A percentile compares a stretch with the other conserved stretches of the same genome.
Conservation (phyloP, 495 filamentous ascomycete genomes). For the Sabuloglossum arenarium region DNA sequence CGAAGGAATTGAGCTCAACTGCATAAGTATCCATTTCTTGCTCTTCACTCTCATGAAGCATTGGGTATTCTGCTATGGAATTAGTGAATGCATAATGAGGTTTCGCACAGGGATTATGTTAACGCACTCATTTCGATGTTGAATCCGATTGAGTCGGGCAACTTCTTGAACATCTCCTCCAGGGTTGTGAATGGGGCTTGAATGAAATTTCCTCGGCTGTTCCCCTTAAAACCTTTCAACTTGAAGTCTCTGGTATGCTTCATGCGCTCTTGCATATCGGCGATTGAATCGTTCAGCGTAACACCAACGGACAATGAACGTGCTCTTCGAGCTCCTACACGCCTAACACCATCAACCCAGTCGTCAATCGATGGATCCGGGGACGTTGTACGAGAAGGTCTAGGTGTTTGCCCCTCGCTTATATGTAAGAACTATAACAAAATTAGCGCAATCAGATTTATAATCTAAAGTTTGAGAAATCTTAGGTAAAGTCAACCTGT, state of each 20-base stretch:
- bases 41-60: conserved; percentile 83
- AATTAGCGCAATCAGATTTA: conserved; percentile 3
- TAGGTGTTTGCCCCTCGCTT: conserved; percentile 32
- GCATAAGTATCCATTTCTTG: conserved; percentile 96
- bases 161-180: conserved; percentile 72
- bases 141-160: conserved; percentile 69
- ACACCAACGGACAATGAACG: conserved; percentile 35
- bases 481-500: conserved; percentile 23
- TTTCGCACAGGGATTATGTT: conserved; percentile 8
- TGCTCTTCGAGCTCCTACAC: conserved; percentile 14
- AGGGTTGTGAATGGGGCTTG: conserved; percentile 88
- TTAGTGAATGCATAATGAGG: conserved; percentile 11
- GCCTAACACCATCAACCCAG: conserved; percentile 7
- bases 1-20: conserved; percentile 91
- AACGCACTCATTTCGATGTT: conserved; percentile 86
- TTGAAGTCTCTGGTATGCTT: conserved; percentile 94
- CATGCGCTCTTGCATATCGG: conserved; percentile 75
- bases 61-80: conserved; percentile 53
- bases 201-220: conserved; percentile 80
- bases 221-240: conserved; percentile 83
- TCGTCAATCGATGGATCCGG: conserved; percentile 19
- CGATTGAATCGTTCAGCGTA: conserved; percentile 14
- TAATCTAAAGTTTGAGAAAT: not conserved
- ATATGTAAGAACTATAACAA: conserved; percentile 53
- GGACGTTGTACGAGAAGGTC: conserved; percentile 22